Evolutionary conservation across 208 protist species (phyloP).

Genomic region (Leishmania tarentolae): DNA sequence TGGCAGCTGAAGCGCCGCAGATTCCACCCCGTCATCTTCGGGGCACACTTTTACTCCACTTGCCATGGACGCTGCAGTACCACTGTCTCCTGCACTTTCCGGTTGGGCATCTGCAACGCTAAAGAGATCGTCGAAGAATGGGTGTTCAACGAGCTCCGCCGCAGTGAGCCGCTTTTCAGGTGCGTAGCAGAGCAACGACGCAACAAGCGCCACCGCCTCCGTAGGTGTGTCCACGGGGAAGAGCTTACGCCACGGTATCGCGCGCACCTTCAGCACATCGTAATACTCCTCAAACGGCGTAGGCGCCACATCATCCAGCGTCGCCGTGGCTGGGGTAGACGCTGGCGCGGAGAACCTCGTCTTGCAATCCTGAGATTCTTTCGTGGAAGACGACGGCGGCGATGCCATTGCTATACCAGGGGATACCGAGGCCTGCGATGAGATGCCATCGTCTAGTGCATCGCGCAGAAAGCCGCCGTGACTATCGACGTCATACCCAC

Average conservation of each 20-base stretch:
- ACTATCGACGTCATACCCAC: slow-evolving; percentile 4
- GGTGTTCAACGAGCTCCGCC: slow-evolving; percentile 96
- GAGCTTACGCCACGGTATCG: slow-evolving; percentile 94
- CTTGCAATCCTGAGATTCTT: neutral
- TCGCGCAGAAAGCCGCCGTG: slow-evolving; percentile 13
- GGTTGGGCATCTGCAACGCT: slow-evolving; percentile 32
- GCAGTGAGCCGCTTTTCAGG: slow-evolving; percentile 96
- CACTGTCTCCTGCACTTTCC: neutral
- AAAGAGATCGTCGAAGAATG: slow-evolving; percentile 96
- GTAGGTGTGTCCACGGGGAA: slow-evolving; percentile 74
- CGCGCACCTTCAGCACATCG: slow-evolving; percentile 96
- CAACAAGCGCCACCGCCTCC: slow-evolving; percentile 97
- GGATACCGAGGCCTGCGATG: neutral
- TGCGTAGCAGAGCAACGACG: slow-evolving; percentile 95
- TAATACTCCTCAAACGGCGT: slow-evolving; percentile 61
- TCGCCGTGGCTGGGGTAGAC: slow-evolving; percentile 2
- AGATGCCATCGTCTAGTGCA: slow-evolving; percentile 16
- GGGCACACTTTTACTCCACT: neutral
- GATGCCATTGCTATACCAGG: neutral
- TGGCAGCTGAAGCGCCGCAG: slow-evolving; percentile 36
- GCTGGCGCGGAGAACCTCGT: neutral
- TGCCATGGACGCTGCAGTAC: slow-evolving; percentile 3
- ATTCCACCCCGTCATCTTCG: neutral
- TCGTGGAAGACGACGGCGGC: neutral
- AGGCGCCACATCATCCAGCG: slow-evolving; percentile 10